Conservation (phyloP, 768 basidiomycete species). For the Rhizopogon salebrosus region DNA sequence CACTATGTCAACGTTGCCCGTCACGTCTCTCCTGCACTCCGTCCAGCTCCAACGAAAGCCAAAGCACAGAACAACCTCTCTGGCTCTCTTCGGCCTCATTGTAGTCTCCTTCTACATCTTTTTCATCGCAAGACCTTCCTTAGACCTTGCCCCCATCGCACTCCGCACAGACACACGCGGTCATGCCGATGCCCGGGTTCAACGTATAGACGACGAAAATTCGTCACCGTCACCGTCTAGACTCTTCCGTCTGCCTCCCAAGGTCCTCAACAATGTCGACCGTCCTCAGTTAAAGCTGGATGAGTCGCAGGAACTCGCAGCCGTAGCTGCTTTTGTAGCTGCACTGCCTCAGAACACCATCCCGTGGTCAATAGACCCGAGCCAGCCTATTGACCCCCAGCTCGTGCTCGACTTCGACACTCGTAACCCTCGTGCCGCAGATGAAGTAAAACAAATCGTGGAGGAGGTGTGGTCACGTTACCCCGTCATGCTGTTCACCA, state of each 20-base stretch:
- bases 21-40: constrained; percentile 23
- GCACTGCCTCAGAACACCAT: constrained; percentile 74
- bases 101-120: constrained; percentile 52
- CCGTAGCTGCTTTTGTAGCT: constrained; percentile 67
- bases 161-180: constrained; percentile 26
- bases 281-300: constrained; percentile 43
- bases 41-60: constrained; percentile 37
- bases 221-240: constrained; percentile 30
- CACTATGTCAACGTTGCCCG: constrained; percentile 20
- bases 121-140: constrained; percentile 40
- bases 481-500: constrained; percentile 72
- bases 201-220: constrained; percentile 10
- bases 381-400: constrained; percentile 66
- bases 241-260: constrained; percentile 8
- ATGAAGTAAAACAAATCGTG: constrained; percentile 56
- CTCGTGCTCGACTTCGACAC: constrained; percentile 83
- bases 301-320: constrained; percentile 62
- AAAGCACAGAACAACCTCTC: constrained; percentile 47
- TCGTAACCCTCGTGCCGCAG: constrained; percentile 49
- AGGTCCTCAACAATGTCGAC: constrained; percentile 10
- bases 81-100: constrained; percentile 50
- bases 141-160: constrained; percentile 32
- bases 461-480: constrained; percentile 66
- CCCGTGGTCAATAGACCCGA: constrained; percentile 59
- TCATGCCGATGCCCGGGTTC: constrained; percentile 22